Conservation (phyloP, 2,329 filamentous ascomycete genomes). For the Fusarium sp. region DNA sequence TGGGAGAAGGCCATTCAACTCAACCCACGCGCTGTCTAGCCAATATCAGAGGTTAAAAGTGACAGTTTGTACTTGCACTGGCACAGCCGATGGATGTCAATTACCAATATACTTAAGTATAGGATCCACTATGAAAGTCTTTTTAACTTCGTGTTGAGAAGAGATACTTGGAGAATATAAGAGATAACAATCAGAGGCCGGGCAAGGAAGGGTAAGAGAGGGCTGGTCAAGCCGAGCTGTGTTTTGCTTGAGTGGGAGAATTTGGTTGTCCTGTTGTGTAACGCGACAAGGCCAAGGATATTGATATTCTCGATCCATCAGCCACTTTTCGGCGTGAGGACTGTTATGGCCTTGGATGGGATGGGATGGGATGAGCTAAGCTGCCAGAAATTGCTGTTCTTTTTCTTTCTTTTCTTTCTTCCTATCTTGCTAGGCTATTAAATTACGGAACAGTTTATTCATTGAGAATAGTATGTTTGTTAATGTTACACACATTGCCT, state of each 20-base stretch:
- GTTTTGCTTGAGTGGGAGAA: conserved; percentile 4
- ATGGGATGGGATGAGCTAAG: conserved; percentile 7
- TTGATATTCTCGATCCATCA: neutral
- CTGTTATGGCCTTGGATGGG: conserved; percentile 2
- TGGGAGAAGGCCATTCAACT: conserved; percentile 11
- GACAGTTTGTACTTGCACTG: too few relatives aligned
- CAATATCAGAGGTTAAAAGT: conserved; percentile 3
- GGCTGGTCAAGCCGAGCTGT: conserved; percentile 9
- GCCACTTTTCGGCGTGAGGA: conserved; percentile 16
- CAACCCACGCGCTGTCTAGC: neutral
- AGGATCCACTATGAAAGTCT: conserved; percentile 14
- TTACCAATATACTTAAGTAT: conserved; percentile 1
- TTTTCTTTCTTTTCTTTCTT: too few relatives aligned
- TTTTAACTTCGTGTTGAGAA: conserved; percentile 14
- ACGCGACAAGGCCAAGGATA: conserved; percentile 6
- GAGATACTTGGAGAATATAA: conserved; percentile 3
- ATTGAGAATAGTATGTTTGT: neutral
- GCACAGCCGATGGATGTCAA: too few relatives aligned
- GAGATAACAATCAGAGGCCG: neutral
- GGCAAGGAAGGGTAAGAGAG: neutral
- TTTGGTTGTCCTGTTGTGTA: conserved; percentile 25
- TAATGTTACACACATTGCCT: neutral
- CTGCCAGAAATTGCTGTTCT: conserved; percentile 30
- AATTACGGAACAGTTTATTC: neutral
- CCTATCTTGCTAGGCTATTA: neutral